Base-by-base conservation (phyloP, 176 grass and related monocot species). In the Thalia dealbata region DNA sequence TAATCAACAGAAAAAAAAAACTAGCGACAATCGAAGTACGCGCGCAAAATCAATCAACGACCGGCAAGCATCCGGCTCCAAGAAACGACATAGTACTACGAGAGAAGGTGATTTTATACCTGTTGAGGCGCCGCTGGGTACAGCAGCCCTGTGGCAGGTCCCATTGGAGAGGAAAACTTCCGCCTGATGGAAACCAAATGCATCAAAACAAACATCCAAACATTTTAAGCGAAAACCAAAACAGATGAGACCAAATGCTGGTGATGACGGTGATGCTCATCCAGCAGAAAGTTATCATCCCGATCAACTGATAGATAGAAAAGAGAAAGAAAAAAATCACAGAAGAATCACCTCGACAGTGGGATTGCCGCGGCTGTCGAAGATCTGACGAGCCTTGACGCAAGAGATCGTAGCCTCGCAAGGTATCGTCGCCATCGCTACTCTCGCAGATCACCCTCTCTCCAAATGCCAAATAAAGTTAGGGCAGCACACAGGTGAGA, bases 361-460 rank as follows among this genome's bases (percentile, higher is more conserved):
- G 74, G 85, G 88, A 72, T 91, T 96, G 48, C 92, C 92, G 60
- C 92, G 92, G 89, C 92, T 96, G 80, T 96, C 92, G 63, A 96
- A 89, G 89, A 96, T 96, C 75, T 96, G 89, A 43, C 92, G 78
- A 54, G 89, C 92, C 81, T 89, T 96, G 82, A 92, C 79, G 7
- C 68, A 81, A 23, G 56, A 22, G 81, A 92, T 91, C 67, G n/a
- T n/a, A n/a, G n/a, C n/a, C n/a, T n/a, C 79, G 7, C 68, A 81
- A 23, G 56, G 19, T 78, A 92, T 91, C 67, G 52, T 67, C 70
- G 73, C 81, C 89, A 91, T 89, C 69, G 56, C 72, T 38, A 4
- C 32, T 14, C 30, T 71, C 28, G 26, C 59, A 62, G 52, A 50
- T 58, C 21, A 32, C n/a, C 71, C 52, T 74, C 23, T 14, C 61